These are phyloP conservation scores for Nepenthes gracilis DNA, from an alignment of 148 eudicot species.

Conservation along the genomic window DNA sequence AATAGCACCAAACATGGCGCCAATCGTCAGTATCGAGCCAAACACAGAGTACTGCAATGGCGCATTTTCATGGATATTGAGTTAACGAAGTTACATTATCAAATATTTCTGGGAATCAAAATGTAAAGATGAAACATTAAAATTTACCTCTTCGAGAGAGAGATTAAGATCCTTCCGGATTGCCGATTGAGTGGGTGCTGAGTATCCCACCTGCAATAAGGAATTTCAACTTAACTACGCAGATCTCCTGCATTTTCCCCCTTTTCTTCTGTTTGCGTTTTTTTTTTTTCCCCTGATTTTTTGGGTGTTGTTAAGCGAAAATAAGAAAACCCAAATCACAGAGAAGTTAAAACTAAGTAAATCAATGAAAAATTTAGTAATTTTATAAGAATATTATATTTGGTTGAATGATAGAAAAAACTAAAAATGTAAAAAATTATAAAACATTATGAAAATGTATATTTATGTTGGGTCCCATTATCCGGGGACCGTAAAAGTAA, in stretches of 20 bases:
- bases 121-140: neutral
- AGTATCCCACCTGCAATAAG: slow-evolving; percentile 72
- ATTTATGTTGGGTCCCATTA: no score
- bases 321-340: neutral
- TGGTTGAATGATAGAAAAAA: no score
- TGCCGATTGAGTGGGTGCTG: slow-evolving; percentile 72
- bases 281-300: neutral
- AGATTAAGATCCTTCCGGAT: slow-evolving; percentile 58
- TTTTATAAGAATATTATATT: no score
- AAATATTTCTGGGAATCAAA: no score
- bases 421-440: no score
- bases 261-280: neutral
- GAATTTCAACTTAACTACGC: slow-evolving; percentile 13
- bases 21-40: slow-evolving; percentile 73
- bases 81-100: no score
- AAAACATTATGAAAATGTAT: no score
- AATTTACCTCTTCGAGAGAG: slow-evolving; percentile 35
- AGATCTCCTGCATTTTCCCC: neutral
- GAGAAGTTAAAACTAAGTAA: neutral
- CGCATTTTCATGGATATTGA: neutral
- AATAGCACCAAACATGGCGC: slow-evolving; percentile 76
- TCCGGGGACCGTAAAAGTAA: no score
- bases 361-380: no score
- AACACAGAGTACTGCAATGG: slow-evolving; percentile 48
- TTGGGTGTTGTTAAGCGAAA: neutral